Base-by-base conservation (phyloP, 306 rosid species). In the Trifolium pratense region DNA sequence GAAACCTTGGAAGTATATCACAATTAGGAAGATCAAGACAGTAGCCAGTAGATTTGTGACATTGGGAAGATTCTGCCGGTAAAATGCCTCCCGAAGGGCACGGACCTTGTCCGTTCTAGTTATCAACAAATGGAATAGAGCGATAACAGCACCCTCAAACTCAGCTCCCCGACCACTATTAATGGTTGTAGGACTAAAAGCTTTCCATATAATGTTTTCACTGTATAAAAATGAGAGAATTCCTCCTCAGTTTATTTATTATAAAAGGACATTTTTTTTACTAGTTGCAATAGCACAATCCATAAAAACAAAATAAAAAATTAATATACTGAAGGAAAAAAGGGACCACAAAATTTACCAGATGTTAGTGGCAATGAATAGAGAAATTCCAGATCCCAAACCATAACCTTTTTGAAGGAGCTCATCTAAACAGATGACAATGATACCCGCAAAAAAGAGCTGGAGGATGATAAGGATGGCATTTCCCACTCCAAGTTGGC, bases 371-470 rank as follows among this genome's bases (percentile, higher is more conserved):
- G 98, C 97, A 61, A 91, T 94, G 84, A 94, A 94, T 9, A 94
- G 95, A 64, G 98, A 94, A 87, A 94, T 94, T 83, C 97, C 96
- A 70, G 96, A 94, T 66, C 98, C 98, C 29, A 94, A 86, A 82
- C 97, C 98, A 81, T 94, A 94, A 87, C 98, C 98, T 77, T 94
- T 94, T 84, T 94, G 97, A 78, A 94, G 97, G 69, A 94, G 98
- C 72, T 94, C 97, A 74, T 94, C 97, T 69, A 94, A 88, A 70
- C 97, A 94, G 56, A 94, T 91, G 66, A 94, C 98, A 77, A 94
- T 92, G 56, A 94, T 89, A 51, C 98, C 98, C 0, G 94, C 92
- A 81, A 94, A 94, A 83, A 91, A 94, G 49, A 94, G 96, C 85
- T 91, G 98, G 71, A 89, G 48, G 74, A 94, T 91, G 64, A 94